Base-by-base conservation (phyloP, 2,329 filamentous ascomycete genomes). In the Trichoderma harzianum region DNA sequence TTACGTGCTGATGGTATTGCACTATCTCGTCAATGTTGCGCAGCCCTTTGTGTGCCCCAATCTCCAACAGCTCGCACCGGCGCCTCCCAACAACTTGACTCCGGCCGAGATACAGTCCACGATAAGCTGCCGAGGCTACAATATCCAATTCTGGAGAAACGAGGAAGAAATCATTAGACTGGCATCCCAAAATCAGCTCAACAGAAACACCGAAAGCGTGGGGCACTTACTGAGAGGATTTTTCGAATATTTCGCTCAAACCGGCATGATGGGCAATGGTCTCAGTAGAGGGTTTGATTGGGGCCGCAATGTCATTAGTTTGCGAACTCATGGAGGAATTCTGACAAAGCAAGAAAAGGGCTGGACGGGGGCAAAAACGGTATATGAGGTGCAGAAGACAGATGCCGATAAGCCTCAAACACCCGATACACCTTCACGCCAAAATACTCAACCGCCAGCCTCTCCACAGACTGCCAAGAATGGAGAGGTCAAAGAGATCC, bases 1-100 rank as follows among this genome's bases (percentile, higher is more conserved):
- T 64, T 98, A 95, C 80, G 93, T 96, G 6, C 83, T 97, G 51
- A 97, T 98, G 94, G 90, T 97, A 5, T 84, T 97, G 18, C 95
- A 98, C 81, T 97, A 95, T 78, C 87, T 97, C 32, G 90, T 96
- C 77, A 97, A 97, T 76, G 81, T 97, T 67, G 92, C 88, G 1
- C 85, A 89, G 62, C 94, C 95, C 0, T 93, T 94, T 69, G 92
- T 98, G 21, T 90, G 93, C 72, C 93, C 93, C 0, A 97, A 98
- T 77, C 86, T 98, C 2, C 94, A 97, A 78, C 82, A 86, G 69
- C 84, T 86, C 75, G 86, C 82, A 43, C 85, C 82, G 11, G 82
- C 80, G 10, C 83, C 83, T 12, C 82, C 81, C 51, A 78, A 78
- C 16, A 77, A 80, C 28, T 72, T 75, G 39, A 75, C 74, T 3